Percentiles rank a stretch among this genome's conserved stretches.
Conservation (phyloP, 106 monocot genomes). For the Agapanthus africanus region DNA sequence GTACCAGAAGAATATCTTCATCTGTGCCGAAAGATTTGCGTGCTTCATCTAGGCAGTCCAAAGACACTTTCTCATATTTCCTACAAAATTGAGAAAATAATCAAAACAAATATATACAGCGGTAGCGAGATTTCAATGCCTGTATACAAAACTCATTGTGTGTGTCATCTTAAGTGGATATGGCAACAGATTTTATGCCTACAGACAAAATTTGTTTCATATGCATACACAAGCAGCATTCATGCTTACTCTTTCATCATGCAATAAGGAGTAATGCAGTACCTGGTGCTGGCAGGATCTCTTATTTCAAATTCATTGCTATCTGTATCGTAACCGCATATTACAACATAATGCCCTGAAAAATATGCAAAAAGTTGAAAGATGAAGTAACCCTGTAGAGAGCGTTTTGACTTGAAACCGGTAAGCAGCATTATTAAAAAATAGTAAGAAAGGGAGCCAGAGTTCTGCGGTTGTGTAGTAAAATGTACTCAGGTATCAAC, state of each 20-base stretch:
- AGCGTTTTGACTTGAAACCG: too few species aligned
- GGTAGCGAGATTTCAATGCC: neutral
- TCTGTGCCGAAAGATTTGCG: conserved; percentile 63
- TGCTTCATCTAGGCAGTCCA: conserved; percentile 48
- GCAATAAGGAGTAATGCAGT: conserved; percentile 5
- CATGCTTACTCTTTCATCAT: neutral
- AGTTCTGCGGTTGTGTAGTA: too few species aligned
- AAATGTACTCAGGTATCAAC: too few species aligned
- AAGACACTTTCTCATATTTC: conserved; percentile 37
- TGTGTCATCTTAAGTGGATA: too few species aligned
- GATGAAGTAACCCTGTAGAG: too few species aligned
- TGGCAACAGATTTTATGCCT: too few species aligned
- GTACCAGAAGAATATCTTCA: conserved; percentile 64
- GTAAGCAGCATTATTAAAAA: too few species aligned
- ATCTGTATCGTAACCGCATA: conserved; percentile 78
- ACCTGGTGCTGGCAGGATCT: conserved; percentile 90
- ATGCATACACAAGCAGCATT: neutral
- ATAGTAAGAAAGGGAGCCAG: too few species aligned
- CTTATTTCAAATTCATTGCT: conserved; percentile 84
- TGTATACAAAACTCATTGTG: too few species aligned
- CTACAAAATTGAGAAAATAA: conserved; percentile 15
- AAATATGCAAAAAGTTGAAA: conserved; percentile 9
- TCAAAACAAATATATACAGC: neutral
- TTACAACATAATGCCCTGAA: conserved; percentile 79
- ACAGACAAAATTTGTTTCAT: too few species aligned